Base-by-base conservation (phyloP, 2,329 filamentous ascomycete genomes). In the Talaromyces atroroseus region DNA sequence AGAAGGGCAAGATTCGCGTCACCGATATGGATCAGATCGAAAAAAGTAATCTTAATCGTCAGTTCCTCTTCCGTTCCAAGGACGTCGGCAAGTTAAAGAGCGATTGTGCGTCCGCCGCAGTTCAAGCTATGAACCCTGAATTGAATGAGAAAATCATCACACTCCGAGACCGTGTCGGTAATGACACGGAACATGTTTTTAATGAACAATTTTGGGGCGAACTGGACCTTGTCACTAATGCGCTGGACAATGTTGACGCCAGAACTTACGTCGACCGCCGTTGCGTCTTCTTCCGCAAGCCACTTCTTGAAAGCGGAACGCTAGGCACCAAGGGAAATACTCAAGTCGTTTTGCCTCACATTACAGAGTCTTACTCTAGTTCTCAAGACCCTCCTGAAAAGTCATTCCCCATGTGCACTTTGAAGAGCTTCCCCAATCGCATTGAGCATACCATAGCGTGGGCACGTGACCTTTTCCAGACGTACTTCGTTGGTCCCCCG, bases 1-100 rank as follows among this genome's bases (percentile, higher is more conserved):
- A 90, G 2, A 83, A 91, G 49, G 94, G 94, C 66, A 88, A 88
- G 73, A 95, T 99, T 66, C 90, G 79, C 58, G 89, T 99, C 50
- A 97, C 95, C 14, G 94, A 99, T 71, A 97, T 96, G 85, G 94
- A 99, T 69, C 92, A 92, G 54, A 99, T 99, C 65, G 94, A 99
- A 77, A 96, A 92, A 83, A 97, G 92, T 78, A 99, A 99, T 71
- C 80, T 99, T 52, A 99, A 99, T 78, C 84, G 94, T 45, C 94
- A 99, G 67, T 99, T 99, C 77, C 75, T 99, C 18, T 99, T 99
- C 83, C 84, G 94, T 54, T 80, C 91, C 47, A 90, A 90, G 68
- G 92, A 99, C 73, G 95, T 99, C 47, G 94, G 94, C 40, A 86
- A 90, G 65, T 85, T 96, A 77, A 99, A 99, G 88, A 97, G 92